Evolutionary conservation across 768 basidiomycete species (phyloP).

Genomic region (Lyophyllum decastes): DNA sequence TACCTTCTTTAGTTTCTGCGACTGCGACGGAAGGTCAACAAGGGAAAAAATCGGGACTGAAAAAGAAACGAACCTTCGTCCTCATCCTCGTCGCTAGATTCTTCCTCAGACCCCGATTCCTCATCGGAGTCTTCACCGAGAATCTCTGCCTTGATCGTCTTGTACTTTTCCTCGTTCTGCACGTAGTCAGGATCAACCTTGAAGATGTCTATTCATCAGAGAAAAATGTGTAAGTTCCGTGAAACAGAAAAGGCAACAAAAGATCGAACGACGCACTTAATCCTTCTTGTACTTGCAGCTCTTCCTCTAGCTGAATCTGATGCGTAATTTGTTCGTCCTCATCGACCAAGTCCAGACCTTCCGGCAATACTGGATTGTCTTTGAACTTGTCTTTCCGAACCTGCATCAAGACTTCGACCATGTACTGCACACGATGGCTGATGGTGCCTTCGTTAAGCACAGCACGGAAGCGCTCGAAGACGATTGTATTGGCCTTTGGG

Average conservation of each 20-base stretch:
- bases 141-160: constrained; percentile 89
- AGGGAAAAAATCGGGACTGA: neutral
- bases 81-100: constrained; percentile 62
- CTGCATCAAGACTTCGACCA: constrained; percentile 99
- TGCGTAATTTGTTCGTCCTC: constrained; percentile 99
- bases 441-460: constrained; percentile 95
- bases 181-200: constrained; percentile 87
- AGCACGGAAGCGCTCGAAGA: constrained; percentile 95
- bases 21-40: constrained; percentile 34
- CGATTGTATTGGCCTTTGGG: constrained; percentile 91
- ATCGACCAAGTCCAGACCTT: constrained; percentile 94
- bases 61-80: constrained; percentile 36
- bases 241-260: neutral
- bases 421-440: constrained; percentile 96
- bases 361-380: constrained; percentile 93
- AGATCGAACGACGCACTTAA: constrained; percentile 65
- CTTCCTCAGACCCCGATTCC: constrained; percentile 64
- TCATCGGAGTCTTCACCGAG: constrained; percentile 85
- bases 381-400: constrained; percentile 99
- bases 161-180: constrained; percentile 95
- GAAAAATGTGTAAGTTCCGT: constrained; percentile 4
- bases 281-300: constrained; percentile 91
- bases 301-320: constrained; percentile 88
- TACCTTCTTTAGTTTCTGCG: constrained; percentile 81
- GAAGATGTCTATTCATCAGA: constrained; percentile 73